phyloP scores from a whole-genome alignment of 2,329 filamentous ascomycete genomes.

The Scorias spongiosa region DNA sequence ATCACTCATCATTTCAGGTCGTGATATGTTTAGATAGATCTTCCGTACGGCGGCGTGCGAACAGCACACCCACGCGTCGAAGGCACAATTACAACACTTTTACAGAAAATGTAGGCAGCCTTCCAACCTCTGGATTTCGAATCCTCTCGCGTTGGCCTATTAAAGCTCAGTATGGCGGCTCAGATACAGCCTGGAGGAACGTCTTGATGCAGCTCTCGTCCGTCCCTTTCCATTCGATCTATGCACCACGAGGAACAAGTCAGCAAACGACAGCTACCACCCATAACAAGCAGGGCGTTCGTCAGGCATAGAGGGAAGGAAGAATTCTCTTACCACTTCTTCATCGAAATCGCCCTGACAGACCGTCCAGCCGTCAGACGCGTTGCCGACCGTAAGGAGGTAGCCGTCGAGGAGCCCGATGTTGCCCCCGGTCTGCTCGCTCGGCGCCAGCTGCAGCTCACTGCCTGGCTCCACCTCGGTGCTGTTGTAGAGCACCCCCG shows the following conservation, averaged over 20 bases:
- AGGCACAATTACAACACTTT: too few species aligned
- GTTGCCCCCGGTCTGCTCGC: conserved; percentile 18
- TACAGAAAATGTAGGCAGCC: too few species aligned
- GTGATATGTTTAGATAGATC: too few species aligned
- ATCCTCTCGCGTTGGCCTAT: not conserved
- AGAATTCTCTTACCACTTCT: conserved; percentile 17
- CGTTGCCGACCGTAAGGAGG: conserved; percentile 22
- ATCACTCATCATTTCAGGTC: too few species aligned
- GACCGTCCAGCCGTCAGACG: conserved; percentile 24
- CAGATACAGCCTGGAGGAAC: conserved; percentile 24
- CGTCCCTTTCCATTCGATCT: conserved; percentile 24
- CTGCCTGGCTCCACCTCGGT: conserved; percentile 14
- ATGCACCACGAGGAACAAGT: not conserved
- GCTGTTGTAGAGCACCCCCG: conserved; percentile 18
- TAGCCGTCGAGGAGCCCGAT: conserved; percentile 22
- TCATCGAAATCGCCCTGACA: conserved; percentile 20
- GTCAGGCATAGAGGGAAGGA: not conserved
- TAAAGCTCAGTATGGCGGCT: conserved; percentile 21
- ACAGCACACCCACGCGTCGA: too few species aligned
- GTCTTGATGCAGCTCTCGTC: conserved; percentile 20
- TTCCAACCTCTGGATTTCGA: too few species aligned
- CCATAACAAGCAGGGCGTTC: not conserved
- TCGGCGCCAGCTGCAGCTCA: conserved; percentile 20
- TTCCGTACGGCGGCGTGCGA: too few species aligned
- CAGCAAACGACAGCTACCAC: not conserved